Evolutionary conservation across 2,329 filamentous ascomycete genomes (phyloP).

Genomic region (Colletotrichum aenigma): DNA sequence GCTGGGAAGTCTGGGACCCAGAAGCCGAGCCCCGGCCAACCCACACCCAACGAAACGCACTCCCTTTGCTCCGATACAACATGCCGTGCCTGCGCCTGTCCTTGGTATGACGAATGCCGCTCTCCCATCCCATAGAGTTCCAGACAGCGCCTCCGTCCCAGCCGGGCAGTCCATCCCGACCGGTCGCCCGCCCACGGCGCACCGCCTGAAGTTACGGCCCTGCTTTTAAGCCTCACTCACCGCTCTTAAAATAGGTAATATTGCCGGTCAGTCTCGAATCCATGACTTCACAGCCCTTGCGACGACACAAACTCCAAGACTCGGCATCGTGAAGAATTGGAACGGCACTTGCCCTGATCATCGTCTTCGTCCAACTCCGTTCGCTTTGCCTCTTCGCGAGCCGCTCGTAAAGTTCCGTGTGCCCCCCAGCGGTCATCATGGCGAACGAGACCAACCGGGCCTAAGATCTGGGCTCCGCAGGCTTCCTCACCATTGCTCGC

Average conservation of each 20-base stretch:
- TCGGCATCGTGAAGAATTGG: background rate
- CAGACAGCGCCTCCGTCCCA: background rate
- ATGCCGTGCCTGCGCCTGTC: conserved; percentile 5
- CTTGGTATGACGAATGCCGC: conserved; percentile 14
- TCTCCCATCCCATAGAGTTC: background rate
- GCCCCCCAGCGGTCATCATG: background rate
- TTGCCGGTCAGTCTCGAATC: background rate
- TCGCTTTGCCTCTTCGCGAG: background rate
- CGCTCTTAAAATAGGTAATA: background rate
- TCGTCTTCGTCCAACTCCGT: background rate
- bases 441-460: background rate
- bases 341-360: background rate
- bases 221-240: conserved; percentile 1
- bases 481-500: background rate
- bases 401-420: background rate
- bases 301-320: background rate
- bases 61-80: conserved; percentile 5
- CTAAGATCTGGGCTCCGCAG: conserved; percentile 12
- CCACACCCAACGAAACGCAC: conserved; percentile 10
- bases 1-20: background rate
- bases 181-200: background rate
- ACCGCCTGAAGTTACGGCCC: background rate
- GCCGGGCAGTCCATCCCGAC: conserved; percentile 4
- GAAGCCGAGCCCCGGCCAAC: conserved; percentile 4
- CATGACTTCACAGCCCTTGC: background rate